These are phyloP conservation scores for Dactylellina leptospora DNA, from an alignment of 2,329 filamentous ascomycete genomes.

Conservation along the genomic window DNA sequence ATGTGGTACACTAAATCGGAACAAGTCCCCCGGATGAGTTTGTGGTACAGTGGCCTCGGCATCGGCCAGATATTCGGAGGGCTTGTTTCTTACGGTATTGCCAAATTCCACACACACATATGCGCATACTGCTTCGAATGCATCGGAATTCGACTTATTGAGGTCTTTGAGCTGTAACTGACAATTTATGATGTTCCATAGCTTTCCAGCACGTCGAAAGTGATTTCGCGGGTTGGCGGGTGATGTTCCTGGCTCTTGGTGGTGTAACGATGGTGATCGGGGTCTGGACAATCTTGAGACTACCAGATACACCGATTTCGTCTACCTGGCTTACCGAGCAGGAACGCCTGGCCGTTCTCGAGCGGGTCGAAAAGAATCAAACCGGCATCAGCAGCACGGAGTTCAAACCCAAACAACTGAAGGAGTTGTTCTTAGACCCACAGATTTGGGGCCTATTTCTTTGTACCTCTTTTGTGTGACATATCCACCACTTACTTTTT, in stretches of 20 bases:
- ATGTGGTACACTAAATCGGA: constrained; percentile 63
- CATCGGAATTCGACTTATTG: too few species aligned
- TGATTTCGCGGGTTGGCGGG: constrained; percentile 62
- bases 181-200: too few species aligned
- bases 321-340: constrained; percentile 61
- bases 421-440: constrained; percentile 66
- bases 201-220: constrained; percentile 65
- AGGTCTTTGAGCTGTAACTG: too few species aligned
- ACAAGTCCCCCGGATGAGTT: constrained; percentile 68
- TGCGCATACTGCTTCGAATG: too few species aligned
- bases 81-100: constrained; percentile 63
- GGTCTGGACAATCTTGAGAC: constrained; percentile 60
- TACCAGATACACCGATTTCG: constrained; percentile 66
- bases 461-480: constrained; percentile 64
- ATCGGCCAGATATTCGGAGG: constrained; percentile 67
- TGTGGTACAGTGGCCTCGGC: constrained; percentile 71
- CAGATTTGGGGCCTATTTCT: constrained; percentile 66
- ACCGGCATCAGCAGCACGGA: constrained; percentile 67
- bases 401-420: constrained; percentile 66
- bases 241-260: constrained; percentile 66
- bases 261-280: constrained; percentile 63
- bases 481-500: constrained; percentile 2
- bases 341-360: constrained; percentile 64
- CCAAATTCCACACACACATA: neutral
- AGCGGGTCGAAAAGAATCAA: constrained; percentile 68